Evolutionary conservation across 345 rosid genomes (phyloP).

Genomic region (Toxicodendron radicans): DNA sequence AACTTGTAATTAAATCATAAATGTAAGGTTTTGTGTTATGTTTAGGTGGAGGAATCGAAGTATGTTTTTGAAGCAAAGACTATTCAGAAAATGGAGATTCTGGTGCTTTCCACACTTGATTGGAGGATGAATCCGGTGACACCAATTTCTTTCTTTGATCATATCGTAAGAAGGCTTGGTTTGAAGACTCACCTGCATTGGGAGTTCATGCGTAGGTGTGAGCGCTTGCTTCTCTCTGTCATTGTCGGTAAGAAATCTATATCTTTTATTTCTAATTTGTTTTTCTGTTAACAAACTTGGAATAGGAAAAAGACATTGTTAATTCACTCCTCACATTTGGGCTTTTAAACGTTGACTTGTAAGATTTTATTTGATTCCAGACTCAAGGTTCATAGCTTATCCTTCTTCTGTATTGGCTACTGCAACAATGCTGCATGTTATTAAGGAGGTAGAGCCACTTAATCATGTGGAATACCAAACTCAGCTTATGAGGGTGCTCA

Average conservation of each 20-base stretch:
- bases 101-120: constrained; percentile 70
- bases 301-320: neutral
- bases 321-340: neutral
- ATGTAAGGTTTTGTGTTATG: constrained; percentile 24
- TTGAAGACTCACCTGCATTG: constrained; percentile 48
- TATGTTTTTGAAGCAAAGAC: constrained; percentile 81
- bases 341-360: constrained; percentile 16
- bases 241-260: constrained; percentile 59
- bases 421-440: constrained; percentile 66
- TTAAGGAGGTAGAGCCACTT: constrained; percentile 56
- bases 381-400: constrained; percentile 58
- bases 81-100: constrained; percentile 89
- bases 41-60: constrained; percentile 72
- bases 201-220: constrained; percentile 67
- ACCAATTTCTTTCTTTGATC: constrained; percentile 76
- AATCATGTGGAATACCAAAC: constrained; percentile 51
- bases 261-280: neutral
- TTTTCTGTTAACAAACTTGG: neutral
- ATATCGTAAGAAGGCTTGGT: constrained; percentile 68
- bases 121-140: constrained; percentile 97
- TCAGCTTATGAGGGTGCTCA: constrained; percentile 58
- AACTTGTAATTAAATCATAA: neutral
- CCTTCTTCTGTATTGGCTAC: constrained; percentile 74
- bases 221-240: constrained; percentile 65
- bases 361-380: constrained; percentile 46